Evolutionary conservation across 768 basidiomycete species (phyloP), one percentile per base, ranked within the genome.

Genomic region (Serendipita sp.): DNA sequence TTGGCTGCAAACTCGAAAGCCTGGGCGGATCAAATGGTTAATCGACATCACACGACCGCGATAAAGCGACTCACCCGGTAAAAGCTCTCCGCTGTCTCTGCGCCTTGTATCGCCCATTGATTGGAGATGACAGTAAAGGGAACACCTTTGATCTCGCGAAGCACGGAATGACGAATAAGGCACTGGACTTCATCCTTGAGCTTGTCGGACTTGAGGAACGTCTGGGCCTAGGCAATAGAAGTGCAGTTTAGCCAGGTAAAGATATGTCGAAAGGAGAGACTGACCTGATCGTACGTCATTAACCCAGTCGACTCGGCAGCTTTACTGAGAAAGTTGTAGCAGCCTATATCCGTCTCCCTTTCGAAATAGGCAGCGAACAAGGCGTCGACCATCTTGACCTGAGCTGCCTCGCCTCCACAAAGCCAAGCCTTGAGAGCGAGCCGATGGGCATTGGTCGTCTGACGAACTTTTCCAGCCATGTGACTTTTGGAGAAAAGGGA

Each of bases 121-220:
- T 82, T 80, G 71, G 89, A 83, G 68, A 91, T 85, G 69, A 91
- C 81, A 32, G 83, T 85, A 76, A 89, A 82, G 5, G 89, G 89
- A 2, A 91, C 87, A 44, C 89, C 88, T 3, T 81, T 83, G 62
- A 91, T 81, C 16, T 88, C 88, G 65, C 83, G 80, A 46, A 76
- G 74, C 64, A 83, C 80, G 45, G 85, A 85, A 56, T 82, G 79
- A 7, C 78, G 76, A 69, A 83, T 84, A 74, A 85, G 82, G 8
- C 76, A 74, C 66, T 83, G 75, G 1, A 91, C 83, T 68, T 88
- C 86, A 63, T 79, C 76, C 69, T 80, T 77, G 65, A 85, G 76
- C 69, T 87, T 86, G 70, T 85, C 78, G 2, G 85, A 83, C 45
- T 82, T 67, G 36, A 91, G 74, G 74, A 89, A 92, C 46, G 74